Base-by-base conservation (phyloP, 148 eudicot genomes). In the Vaccinium darrowii region DNA sequence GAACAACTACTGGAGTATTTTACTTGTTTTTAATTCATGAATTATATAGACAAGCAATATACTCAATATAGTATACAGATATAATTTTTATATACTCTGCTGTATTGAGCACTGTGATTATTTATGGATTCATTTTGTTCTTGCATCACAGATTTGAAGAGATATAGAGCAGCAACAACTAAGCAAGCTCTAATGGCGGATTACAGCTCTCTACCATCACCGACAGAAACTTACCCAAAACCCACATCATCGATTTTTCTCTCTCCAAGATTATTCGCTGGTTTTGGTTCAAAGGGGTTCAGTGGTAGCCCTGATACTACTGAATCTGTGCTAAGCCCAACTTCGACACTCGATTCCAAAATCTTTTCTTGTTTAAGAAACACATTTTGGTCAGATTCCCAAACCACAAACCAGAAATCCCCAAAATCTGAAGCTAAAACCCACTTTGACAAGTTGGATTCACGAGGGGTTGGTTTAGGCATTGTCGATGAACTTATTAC, bases 261-360 rank as follows among this genome's bases (percentile, higher is more conserved):
- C 82, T 91, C 90, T 23, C 90, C 90, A 54, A 89, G 85, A 57
- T 65, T 89, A 33, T 90, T 90, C 86, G 79, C 88, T 78, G 63
- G 84, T 84, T 88, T 91, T 83, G 67, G 88, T n/a, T 83, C 91
- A 7, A 90, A 91, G 86, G 83, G 76, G 14, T 62, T 39, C 14
- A 21, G 16, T 12, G 13, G 6, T 12, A 69, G 36, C 8, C 71
- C 88, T 23, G 88, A 85, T 23, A 25, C 89, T 33, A 33, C 36
- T 43, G 94, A 92, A 74, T 84, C 88, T 73, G 58, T 82, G 10
- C 88, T 65, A 74, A 92, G 94, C 79, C 94, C 94, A 74, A 92
- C 93, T 88, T 92, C 94, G 76, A 92, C 88, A 8, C 93, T 92
- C 80, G 93, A 92, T 69, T 47, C 81, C 30, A 91, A 92, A 72